Base-by-base conservation (phyloP, 169 alveolate genomes). In the Neospora caninum region DNA sequence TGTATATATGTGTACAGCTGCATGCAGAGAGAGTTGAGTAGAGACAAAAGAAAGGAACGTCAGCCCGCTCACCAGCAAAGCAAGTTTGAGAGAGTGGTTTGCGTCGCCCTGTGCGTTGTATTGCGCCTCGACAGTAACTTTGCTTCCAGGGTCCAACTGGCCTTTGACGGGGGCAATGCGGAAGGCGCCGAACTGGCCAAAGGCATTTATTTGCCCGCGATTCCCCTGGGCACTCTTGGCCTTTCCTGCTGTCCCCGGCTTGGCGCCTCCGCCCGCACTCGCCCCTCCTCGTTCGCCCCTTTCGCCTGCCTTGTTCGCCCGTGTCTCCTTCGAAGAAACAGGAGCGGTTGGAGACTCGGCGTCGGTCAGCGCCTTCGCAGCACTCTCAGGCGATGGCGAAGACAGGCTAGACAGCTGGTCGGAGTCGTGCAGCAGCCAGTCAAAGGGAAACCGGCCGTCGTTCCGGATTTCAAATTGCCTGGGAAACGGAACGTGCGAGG, bases 401-500 rank as follows among this genome's bases (percentile, higher is more conserved):
- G 45, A 43, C 43, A 4, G 36, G 67, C 54, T 94, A 53, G 49
- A 78, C 95, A 69, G 94, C 83, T 64, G 73, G 82, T 39, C 73
- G 0, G 25, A 7, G 73, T 91, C 93, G 69, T 95, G 82, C 94
- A 97, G 96, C 64, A 96, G 97, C 96, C 97, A 98, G 94, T 97
- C 98, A 92, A 97, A 97, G 86, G 97, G 98, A 94, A 98, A 98
- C 43, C 97, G 97, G 27, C 99, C 99, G 94, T 98, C 99, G 96
- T 98, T 98, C 95, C 97, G 97, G 45, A 98, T 96, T 96, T 98
- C 99, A 43, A 98, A 96, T 41, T 97, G 95, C 42, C 99, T 93
- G 93, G 36, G 36, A 29, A 29, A 41, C n/a, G 54, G n/a, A n/a
- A n/a, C n/a, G n/a, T n/a, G n/a, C n/a, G n/a, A n/a, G n/a, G n/a